Evolutionary conservation across 1,139 yeast genomes (phyloP).

Genomic region (Zhuliangozyma blackwelliae): DNA sequence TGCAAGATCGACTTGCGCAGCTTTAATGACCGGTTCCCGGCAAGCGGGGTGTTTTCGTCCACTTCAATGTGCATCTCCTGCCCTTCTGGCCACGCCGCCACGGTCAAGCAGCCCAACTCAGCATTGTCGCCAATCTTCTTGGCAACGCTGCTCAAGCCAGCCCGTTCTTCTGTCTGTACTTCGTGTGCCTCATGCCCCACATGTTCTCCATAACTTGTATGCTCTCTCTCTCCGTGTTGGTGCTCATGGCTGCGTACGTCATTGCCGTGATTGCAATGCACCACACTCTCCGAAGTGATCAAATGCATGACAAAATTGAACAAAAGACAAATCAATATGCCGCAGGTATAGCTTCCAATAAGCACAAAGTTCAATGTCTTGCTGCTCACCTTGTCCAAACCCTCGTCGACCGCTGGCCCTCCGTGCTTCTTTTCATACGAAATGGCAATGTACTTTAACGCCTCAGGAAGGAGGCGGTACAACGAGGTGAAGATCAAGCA

Average conservation of each 20-base stretch:
- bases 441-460: slow-evolving; percentile 30
- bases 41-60: slow-evolving; percentile 8
- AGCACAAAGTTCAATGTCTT: slow-evolving; percentile 25
- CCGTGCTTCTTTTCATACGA: slow-evolving; percentile 4
- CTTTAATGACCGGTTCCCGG: background rate
- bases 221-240: too few relatives aligned
- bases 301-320: slow-evolving; percentile 67
- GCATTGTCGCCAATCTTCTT: too few relatives aligned
- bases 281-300: slow-evolving; percentile 74
- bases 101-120: too few relatives aligned
- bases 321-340: slow-evolving; percentile 54
- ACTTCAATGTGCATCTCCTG: slow-evolving; percentile 4
- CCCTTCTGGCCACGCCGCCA: too few relatives aligned
- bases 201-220: too few relatives aligned
- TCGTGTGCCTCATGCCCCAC: background rate
- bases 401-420: slow-evolving; percentile 1
- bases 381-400: background rate
- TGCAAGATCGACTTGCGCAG: background rate
- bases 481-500: slow-evolving; percentile 73
- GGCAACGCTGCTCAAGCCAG: slow-evolving; percentile 1
- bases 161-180: background rate
- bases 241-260: slow-evolving; percentile 7
- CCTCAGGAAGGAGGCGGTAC: slow-evolving; percentile 68
- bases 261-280: slow-evolving; percentile 72
- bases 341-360: slow-evolving; percentile 50